Percentiles rank a stretch among this genome's conserved stretches.
These are phyloP conservation scores for Phytophthora brassicae DNA, from an alignment of 352 stramenopile species.

Conservation along the genomic window DNA sequence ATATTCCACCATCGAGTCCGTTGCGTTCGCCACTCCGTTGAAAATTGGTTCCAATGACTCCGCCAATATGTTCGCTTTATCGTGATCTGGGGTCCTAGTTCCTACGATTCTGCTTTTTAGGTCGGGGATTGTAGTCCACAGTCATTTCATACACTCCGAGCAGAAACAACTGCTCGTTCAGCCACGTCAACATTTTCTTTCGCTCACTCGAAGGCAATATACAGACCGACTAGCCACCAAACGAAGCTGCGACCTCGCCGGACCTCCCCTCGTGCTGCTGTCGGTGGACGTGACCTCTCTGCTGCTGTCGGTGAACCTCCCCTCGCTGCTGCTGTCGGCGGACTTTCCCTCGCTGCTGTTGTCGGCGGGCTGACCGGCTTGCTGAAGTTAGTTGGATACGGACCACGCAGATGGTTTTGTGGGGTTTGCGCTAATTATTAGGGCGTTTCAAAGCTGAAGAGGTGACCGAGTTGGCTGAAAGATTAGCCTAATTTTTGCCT, in stretches of 20 bases:
- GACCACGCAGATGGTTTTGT: no score
- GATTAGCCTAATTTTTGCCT: no score
- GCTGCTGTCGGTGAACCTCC: background rate
- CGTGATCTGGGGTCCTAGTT: background rate
- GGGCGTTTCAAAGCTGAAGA: no score
- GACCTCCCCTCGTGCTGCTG: background rate
- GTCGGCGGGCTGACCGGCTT: background rate
- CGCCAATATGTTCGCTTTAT: constrained; percentile 2
- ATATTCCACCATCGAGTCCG: background rate
- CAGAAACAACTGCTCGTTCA: background rate
- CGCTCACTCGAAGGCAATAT: background rate
- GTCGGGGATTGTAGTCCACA: background rate
- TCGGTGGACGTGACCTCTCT: background rate
- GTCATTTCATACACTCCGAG: background rate
- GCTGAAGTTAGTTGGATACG: no score
- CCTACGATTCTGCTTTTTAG: background rate
- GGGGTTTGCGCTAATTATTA: no score
- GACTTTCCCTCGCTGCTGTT: background rate
- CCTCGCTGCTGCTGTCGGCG: background rate
- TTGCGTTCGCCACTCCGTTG: background rate
- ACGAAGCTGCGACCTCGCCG: no score
- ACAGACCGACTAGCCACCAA: no score
- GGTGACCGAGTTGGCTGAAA: no score
- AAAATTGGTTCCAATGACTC: background rate
- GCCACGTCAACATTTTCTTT: background rate